Conservation (phyloP, 345 rosid genomes). For the Boechera retrofracta region DNA sequence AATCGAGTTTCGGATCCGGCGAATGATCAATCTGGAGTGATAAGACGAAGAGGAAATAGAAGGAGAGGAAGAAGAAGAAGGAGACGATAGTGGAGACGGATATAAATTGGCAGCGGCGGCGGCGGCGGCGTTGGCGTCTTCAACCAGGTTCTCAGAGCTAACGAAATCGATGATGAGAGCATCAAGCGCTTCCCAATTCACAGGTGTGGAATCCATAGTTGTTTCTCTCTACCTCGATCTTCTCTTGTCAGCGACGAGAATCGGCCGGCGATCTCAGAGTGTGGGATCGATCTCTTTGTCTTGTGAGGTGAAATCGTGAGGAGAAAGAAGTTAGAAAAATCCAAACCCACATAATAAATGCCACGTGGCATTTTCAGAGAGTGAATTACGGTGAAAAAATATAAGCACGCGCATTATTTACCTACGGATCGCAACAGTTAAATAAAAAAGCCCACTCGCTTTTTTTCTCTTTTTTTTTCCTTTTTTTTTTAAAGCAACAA, state of each 20-base stretch:
- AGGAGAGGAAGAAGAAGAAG: slow-evolving; percentile 56
- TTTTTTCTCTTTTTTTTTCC: too few relatives aligned
- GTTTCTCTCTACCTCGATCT: not conserved
- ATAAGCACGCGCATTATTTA: not conserved
- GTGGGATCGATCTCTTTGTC: not conserved
- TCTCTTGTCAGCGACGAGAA: not conserved
- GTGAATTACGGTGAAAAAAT: not conserved
- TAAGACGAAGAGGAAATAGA: slow-evolving; percentile 71
- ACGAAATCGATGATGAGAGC: slow-evolving; percentile 79
- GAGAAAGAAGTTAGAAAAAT: not conserved
- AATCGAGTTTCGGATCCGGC: slow-evolving; percentile 71
- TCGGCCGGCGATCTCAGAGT: slow-evolving; percentile 17
- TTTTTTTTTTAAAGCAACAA: too few relatives aligned
- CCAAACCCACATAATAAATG: not conserved
- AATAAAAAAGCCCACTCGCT: not conserved
- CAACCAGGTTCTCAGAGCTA: slow-evolving; percentile 81
- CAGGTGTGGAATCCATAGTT: slow-evolving; percentile 66
- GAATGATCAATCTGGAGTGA: slow-evolving; percentile 71
- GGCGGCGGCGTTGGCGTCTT: slow-evolving; percentile 48
- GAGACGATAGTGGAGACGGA: slow-evolving; percentile 50
- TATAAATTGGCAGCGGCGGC: slow-evolving; percentile 34
- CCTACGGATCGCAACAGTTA: not conserved
- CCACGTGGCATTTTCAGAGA: slow-evolving; percentile 5
- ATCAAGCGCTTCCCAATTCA: slow-evolving; percentile 95
- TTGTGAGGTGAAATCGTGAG: not conserved